A percentile compares a stretch with the other conserved stretches of the same genome.
Evolutionary conservation across 345 rosid genomes (phyloP).

Genomic region (Cochlearia excelsa): DNA sequence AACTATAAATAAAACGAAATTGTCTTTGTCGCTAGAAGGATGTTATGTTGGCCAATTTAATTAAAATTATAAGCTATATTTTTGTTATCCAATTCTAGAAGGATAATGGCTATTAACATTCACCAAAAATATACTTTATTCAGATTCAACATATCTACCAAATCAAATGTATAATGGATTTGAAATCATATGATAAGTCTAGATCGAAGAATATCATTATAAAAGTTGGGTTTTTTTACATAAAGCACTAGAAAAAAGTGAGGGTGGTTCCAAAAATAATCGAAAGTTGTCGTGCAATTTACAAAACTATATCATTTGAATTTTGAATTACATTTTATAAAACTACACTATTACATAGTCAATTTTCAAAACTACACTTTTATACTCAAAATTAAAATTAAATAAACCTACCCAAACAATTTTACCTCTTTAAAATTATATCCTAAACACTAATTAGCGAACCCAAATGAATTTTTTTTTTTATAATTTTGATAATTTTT

Average conservation of each 20-base stretch:
- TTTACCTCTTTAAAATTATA: no score
- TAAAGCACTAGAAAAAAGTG: constrained; percentile 14
- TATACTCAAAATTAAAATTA: no score
- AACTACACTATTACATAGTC: background rate
- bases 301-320: no score
- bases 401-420: no score
- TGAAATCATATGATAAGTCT: constrained; percentile 24
- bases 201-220: constrained; percentile 11
- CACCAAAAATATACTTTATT: background rate
- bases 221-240: constrained; percentile 23
- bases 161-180: constrained; percentile 3
- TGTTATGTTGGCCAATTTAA: background rate
- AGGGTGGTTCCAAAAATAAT: constrained; percentile 27
- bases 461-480: no score
- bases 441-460: no score
- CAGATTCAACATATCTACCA: background rate
- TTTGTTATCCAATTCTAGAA: constrained; percentile 16
- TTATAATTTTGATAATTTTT: no score
- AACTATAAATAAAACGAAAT: constrained; percentile 15
- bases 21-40: background rate
- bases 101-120: constrained; percentile 8
- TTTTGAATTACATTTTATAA: no score
- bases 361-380: no score
- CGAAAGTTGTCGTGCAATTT: constrained; percentile 6
- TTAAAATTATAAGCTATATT: background rate